phyloP scores from a whole-genome alignment of 2,329 filamentous ascomycete species.

The Leptographium wingfieldii region DNA sequence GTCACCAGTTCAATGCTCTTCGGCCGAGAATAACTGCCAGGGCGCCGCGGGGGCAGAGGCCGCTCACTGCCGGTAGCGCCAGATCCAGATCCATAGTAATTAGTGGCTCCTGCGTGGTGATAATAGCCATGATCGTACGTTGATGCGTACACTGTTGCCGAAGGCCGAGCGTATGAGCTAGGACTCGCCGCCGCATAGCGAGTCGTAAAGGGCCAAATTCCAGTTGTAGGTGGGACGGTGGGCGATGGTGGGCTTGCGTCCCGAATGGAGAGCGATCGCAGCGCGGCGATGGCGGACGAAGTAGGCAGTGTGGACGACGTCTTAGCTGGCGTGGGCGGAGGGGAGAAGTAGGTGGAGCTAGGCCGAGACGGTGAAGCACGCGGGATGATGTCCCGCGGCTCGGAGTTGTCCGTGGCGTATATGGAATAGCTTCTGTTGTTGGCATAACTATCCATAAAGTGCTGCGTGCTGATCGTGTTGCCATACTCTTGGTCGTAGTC shows the following conservation, averaged over 20 bases:
- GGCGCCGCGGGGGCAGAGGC: constrained; percentile 43
- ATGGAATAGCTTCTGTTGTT: constrained; percentile 23
- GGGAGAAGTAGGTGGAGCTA: constrained; percentile 40
- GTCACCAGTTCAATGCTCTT: constrained; percentile 54
- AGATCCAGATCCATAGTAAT: constrained; percentile 26
- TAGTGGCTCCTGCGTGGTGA: constrained; percentile 18
- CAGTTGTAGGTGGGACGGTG: constrained; percentile 22
- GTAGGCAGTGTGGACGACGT: constrained; percentile 25
- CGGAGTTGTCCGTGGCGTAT: constrained; percentile 32
- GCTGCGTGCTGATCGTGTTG: constrained; percentile 10
- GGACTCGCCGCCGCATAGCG: constrained; percentile 39
- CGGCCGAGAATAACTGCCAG: constrained; percentile 40
- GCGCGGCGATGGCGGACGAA: constrained; percentile 40
- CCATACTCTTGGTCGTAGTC: constrained; percentile 33
- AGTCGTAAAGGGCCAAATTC: constrained; percentile 41
- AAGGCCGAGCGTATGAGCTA: constrained; percentile 35
- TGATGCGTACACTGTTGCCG: constrained; percentile 33
- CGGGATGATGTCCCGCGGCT: constrained; percentile 50
- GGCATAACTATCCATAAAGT: constrained; percentile 8
- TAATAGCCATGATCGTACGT: constrained; percentile 38
- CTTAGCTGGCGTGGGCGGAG: constrained; percentile 36
- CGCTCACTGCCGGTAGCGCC: constrained; percentile 27
- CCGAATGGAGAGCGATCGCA: constrained; percentile 40
- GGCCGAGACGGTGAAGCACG: constrained; percentile 50
- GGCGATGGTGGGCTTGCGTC: constrained; percentile 44